Evolutionary conservation across 148 eudicot genomes (phyloP), one percentile per base, ranked within the genome.

Genomic region (Vaccinium darrowii): DNA sequence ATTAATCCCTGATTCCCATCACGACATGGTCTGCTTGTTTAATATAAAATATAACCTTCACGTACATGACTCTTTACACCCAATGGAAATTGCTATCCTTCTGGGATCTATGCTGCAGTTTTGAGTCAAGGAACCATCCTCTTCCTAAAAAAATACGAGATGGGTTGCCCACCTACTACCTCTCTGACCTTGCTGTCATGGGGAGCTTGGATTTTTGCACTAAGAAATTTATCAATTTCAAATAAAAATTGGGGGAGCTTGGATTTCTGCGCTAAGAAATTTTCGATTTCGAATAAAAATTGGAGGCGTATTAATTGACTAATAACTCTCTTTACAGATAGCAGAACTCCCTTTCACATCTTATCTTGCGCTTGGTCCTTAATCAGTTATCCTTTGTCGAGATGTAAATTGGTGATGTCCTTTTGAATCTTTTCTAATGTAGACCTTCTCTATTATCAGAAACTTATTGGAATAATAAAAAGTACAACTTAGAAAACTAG

Each of bases 361-460:
- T 69, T 30, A 12, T 69, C 74, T 69, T 69, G 74, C 2, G 74
- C 74, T 69, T 69, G 43, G 74, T 69, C 36, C 74, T 69, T 69
- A 25, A 69, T 69, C 74, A 27, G 74, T 69, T 27, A 12, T 18
- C 23, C 78, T 39, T 6, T 74, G 78, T 6, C 1, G 2, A 76
- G 56, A 50, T 21, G n/a, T 21, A 50, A 50, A 27, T 9, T 43
- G 6, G 19, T 76, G 30, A 49, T 21, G 23, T 23, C 27, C 39
- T 23, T 43, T 62, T 21, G 33, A 57, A 15, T 57, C 25, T 80
- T 80, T 18, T 57, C 27, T 43, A 43, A 62, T 15, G 33, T 7
- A 50, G 1, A 80, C 51, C 54, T 16, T 56, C 82, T 36, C 69
- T 21, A 30, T 27, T 2, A 36, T 36, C 33, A 63, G 9, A 2